These are phyloP conservation scores for Sphagnum magellanicum DNA, from an alignment of 228 moss, liverwort and hornwort species.

Conservation along the genomic window DNA sequence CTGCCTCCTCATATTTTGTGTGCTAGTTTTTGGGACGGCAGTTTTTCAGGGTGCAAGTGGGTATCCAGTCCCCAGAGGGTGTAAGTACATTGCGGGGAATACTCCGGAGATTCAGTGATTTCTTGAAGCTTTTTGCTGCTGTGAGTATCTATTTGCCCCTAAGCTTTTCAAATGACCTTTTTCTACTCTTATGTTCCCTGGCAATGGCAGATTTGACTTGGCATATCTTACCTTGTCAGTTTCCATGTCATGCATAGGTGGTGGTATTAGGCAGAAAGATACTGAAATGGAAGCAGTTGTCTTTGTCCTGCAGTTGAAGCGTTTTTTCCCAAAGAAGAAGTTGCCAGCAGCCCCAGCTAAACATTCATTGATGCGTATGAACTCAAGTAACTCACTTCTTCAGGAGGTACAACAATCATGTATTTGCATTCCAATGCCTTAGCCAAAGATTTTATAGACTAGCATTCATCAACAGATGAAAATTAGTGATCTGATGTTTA, in stretches of 20 bases:
- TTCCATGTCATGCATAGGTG: too few relatives aligned
- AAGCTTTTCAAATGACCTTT: too few relatives aligned
- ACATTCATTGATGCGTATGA: constrained; percentile 91
- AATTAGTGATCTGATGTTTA: too few relatives aligned
- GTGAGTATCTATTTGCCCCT: constrained; percentile 24
- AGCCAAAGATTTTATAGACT: too few relatives aligned
- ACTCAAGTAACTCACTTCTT: constrained; percentile 75
- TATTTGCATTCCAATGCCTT: background rate
- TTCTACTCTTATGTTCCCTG: too few relatives aligned
- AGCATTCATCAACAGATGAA: too few relatives aligned
- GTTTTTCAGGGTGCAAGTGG: constrained; percentile 98
- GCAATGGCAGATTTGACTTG: too few relatives aligned
- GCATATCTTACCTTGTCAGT: too few relatives aligned
- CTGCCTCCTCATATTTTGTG: constrained; percentile 1
- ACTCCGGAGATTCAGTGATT: constrained; percentile 94
- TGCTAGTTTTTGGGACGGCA: constrained; percentile 16
- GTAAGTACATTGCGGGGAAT: constrained; percentile 69
- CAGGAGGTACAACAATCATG: constrained; percentile 48
- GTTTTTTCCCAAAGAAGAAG: constrained; percentile 70
- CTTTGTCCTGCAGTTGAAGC: constrained; percentile 55
- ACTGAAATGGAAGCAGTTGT: constrained; percentile 8
- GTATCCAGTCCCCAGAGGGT: constrained; percentile 94
- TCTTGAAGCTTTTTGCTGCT: constrained; percentile 82
- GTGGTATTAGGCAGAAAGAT: background rate
- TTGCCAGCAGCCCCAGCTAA: constrained; percentile 89